Base-by-base conservation (phyloP, 495 filamentous ascomycete genomes). In the Neurospora sp. region DNA sequence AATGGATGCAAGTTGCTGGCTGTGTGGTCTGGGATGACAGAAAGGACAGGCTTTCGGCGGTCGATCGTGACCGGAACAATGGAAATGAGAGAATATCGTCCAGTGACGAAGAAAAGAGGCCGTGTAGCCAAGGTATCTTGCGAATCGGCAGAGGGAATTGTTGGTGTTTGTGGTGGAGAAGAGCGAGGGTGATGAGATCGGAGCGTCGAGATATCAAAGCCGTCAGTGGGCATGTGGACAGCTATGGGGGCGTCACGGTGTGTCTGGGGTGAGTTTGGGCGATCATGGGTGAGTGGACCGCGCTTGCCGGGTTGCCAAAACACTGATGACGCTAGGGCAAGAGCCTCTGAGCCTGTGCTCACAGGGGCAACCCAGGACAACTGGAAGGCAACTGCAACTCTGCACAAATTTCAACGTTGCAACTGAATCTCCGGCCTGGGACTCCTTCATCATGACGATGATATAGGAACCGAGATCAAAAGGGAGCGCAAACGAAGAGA, bases 211-310 rank as follows among this genome's bases (percentile, higher is more conserved):
- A 18, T 35, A 35, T 35, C 22, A n/a, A 61, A 31, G 53, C 22
- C 6, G 27, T 35, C 27, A 31, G 53, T 61, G 53, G 53, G 9
- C 53, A 61, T 61, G 53, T 61, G 53, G 27, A 61, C 53, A 61
- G 53, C 42, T 42, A 66, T 68, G 68, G 72, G 42, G 40, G 46
- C 22, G 37, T 27, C 27, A 27, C 27, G 27, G 27, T 27, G 27
- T 70, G 71, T 48, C 73, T 72, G 75, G 73, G 75, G 44, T 71
- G 70, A 71, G 48, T 71, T 71, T 31, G 42, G 78, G 42, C 75
- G 78, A 81, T 81, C 79, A 81, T 80, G 78, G 78, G 78, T 75
- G 73, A 35, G 53, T 61, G 27, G 68, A 70, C 61, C 41, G 59
- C 71, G 72, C 72, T 75, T 75, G 76, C 76, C 75, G 73, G 73